Evolutionary conservation across 768 basidiomycete genomes (phyloP).

Genomic region (Pluteus cervinus): DNA sequence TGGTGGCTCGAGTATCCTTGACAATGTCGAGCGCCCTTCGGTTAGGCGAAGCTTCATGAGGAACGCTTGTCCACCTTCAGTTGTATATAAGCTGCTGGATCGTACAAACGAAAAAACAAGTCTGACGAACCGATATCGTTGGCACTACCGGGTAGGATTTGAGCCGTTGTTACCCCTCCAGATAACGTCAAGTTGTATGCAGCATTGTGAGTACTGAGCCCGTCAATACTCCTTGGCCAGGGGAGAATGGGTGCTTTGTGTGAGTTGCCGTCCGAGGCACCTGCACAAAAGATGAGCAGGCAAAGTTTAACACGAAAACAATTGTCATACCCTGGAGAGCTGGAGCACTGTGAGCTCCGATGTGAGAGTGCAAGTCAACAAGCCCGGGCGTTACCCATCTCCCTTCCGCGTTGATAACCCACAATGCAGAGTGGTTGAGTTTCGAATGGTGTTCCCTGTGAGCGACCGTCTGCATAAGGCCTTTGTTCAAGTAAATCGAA

Average conservation of each 20-base stretch:
- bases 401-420: constrained; percentile 49
- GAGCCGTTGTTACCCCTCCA: constrained; percentile 70
- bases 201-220: constrained; percentile 68
- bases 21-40: constrained; percentile 56
- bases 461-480: constrained; percentile 56
- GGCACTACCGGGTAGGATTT: constrained; percentile 68
- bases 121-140: constrained; percentile 46
- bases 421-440: constrained; percentile 24
- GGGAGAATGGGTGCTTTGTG: constrained; percentile 43
- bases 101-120: neutral
- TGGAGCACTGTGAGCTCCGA: constrained; percentile 29
- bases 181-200: constrained; percentile 51
- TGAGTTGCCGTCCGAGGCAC: constrained; percentile 54
- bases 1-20: constrained; percentile 72
- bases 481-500: constrained; percentile 57
- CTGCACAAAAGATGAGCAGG: constrained; percentile 12
- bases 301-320: neutral
- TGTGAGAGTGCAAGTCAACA: constrained; percentile 45
- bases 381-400: constrained; percentile 48
- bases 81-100: neutral
- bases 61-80: constrained; percentile 69
- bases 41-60: constrained; percentile 73
- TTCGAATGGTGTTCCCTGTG: constrained; percentile 19
- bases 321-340: constrained; percentile 21
- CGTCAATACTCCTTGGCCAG: constrained; percentile 67